Evolutionary conservation across 352 stramenopile species (phyloP), one percentile per base, ranked within the genome.

Genomic region (Phytophthora hybrid): DNA sequence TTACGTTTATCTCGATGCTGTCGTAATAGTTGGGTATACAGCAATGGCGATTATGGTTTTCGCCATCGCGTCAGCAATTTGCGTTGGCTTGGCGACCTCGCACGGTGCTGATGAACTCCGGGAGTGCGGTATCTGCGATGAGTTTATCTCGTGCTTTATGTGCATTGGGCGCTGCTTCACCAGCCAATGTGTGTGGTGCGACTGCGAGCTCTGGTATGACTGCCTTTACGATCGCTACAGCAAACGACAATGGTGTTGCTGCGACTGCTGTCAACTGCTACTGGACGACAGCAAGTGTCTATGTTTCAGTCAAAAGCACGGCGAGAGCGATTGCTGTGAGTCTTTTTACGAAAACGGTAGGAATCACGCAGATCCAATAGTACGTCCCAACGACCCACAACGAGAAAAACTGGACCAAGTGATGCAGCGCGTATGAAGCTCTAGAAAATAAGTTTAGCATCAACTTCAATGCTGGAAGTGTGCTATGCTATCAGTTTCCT

Each of bases 1-100:
- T 51, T 62, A 62, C 34, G 19, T 62, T 19, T 62, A 62, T 19
- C 44, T 52, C 10, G 55, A 51, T 19, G 55, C 55, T 51, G 32
- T 62, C 19, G 31, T 52, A 51, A 21, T 37, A 7, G 44, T 32
- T n/a, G 55, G 34, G n/a, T 51, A 62, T 32, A 16, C 26, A 3
- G 55, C 19, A 18, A 51, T 62, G 55, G 26, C 21, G 9, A 2
- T 52, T 18, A 59, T 59, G 18, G 54, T 31, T 16, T 31, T 59
- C 14, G 19, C 37, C 31, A 59, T 47, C 16, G 31, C 29, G 41
- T 18, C 47, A 29, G 14, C 47, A 16, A 23, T 54, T 23, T 23
- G 47, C 19, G 47, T 29, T n/a, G 41, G 14, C 41, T 7, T 49
- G 16, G 41, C 41, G 41, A 49, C 14, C 14, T 18, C 41, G 18